Conservation (phyloP, 2,329 filamentous ascomycete genomes). For the Penicillium sp. region DNA sequence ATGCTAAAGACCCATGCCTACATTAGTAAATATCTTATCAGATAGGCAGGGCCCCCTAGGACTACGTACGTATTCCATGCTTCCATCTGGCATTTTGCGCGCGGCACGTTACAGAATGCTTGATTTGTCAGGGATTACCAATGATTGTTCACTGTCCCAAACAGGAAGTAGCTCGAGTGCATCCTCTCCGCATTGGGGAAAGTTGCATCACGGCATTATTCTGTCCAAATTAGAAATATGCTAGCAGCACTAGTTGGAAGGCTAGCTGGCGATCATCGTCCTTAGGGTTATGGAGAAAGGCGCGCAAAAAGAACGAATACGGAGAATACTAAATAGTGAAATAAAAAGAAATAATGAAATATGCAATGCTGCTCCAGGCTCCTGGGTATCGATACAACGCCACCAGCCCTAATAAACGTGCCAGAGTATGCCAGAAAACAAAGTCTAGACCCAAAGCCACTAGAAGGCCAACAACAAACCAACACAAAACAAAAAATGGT, state of each 20-base stretch:
- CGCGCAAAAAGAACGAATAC: background rate
- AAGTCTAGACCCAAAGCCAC: background rate
- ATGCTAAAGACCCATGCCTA: no score
- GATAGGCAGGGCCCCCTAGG: no score
- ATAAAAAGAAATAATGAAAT: background rate
- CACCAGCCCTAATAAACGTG: slow-evolving; percentile 1
- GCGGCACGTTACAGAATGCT: background rate
- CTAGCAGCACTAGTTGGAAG: no score
- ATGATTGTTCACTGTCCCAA: background rate
- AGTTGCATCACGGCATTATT: background rate
- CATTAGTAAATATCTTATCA: no score
- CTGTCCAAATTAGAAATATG: no score
- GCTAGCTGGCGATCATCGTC: no score
- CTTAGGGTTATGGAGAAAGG: no score
- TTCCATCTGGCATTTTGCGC: no score
- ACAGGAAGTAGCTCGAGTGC: background rate
- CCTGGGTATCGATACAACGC: slow-evolving; percentile 9
- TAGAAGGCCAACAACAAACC: no score
- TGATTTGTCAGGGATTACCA: background rate
- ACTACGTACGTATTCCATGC: no score
- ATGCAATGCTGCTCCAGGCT: background rate
- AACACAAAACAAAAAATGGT: background rate
- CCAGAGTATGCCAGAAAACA: background rate
- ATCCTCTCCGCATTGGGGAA: background rate
- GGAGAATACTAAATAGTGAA: background rate